Evolutionary conservation across 768 basidiomycete genomes (phyloP), one percentile per base, ranked within the genome.

Genomic region (Postia placenta): DNA sequence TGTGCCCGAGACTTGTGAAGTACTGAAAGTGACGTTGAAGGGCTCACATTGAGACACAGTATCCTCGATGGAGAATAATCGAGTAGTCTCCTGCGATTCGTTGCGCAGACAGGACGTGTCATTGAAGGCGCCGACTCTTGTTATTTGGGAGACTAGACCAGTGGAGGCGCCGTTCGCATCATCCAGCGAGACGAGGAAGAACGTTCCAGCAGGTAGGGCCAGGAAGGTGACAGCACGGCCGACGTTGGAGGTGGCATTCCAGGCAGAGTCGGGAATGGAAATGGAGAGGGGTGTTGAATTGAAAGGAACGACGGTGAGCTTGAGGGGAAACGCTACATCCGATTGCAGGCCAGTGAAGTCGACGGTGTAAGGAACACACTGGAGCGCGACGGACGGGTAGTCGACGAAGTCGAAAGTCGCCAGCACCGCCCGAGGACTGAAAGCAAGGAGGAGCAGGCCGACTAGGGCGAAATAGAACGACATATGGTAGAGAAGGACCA

Each of bases 171-270:
- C 77, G 3, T 52, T 49, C 0, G 63, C 62, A 58, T 78, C 73
- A 50, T 80, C 74, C 23, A 84, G 69, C 11, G 78, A 76, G 5
- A 80, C 78, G 36, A 85, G 56, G 50, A 83, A 81, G 12, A 61
- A 59, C 6, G 76, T 72, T 23, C 71, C 74, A 1, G 71, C 74
- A 2, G 70, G 52, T 17, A 81, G 65, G 4, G 81, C 81, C 1
- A 83, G 65, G 56, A 76, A 78, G 4, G 74, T 69, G 44, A 81
- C 65, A 25, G 62, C 61, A 14, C 75, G 67, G 1, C 76, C 76
- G 9, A 67, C 66, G 12, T 65, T 61, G 45, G 72, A 64, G 20
- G 64, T 61, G 14, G 62, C 51, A 42, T 67, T 56, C 66, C 67
- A 68, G n/a, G 53, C 51, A 14, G 66, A 59, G 40, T 66, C 58